A percentile compares a stretch with the other conserved stretches of the same genome.
Conservation (phyloP, 2,329 filamentous ascomycete genomes). For the Rutstroemia sp. region DNA sequence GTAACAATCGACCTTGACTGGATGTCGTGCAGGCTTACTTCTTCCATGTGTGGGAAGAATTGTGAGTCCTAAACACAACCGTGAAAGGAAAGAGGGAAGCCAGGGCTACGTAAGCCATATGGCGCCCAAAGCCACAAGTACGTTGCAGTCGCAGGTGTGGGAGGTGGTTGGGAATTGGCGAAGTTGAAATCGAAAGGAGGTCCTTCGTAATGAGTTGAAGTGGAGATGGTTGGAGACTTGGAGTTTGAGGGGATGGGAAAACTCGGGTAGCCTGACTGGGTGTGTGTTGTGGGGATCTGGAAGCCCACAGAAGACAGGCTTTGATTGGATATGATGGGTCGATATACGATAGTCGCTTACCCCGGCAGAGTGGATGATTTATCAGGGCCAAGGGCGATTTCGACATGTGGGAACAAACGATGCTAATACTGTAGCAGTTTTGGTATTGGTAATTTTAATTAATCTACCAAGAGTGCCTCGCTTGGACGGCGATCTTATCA, state of each 20-base stretch:
- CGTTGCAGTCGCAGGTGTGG: not conserved
- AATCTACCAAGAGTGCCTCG: not conserved
- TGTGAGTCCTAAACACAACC: not conserved
- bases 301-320: not conserved
- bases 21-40: not conserved
- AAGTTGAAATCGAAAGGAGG: not conserved
- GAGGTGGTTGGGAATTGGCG: not conserved
- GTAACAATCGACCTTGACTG: not conserved
- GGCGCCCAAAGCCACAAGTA: not conserved
- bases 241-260: not conserved
- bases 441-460: not conserved
- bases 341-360: conserved; percentile 1
- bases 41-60: not conserved
- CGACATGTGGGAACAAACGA: conserved; percentile 1
- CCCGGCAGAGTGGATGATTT: not conserved
- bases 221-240: not conserved
- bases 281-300: not conserved
- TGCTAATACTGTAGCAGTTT: not conserved
- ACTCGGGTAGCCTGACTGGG: not conserved
- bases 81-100: not conserved
- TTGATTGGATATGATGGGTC: not conserved
- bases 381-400: not conserved
- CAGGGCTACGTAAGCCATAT: not conserved
- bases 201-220: not conserved
- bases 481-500: too few relatives aligned